Percentiles rank a stretch among this genome's conserved stretches.
Evolutionary conservation across 2,329 filamentous ascomycete genomes (phyloP).

Genomic region (Colletotrichum caudatum): DNA sequence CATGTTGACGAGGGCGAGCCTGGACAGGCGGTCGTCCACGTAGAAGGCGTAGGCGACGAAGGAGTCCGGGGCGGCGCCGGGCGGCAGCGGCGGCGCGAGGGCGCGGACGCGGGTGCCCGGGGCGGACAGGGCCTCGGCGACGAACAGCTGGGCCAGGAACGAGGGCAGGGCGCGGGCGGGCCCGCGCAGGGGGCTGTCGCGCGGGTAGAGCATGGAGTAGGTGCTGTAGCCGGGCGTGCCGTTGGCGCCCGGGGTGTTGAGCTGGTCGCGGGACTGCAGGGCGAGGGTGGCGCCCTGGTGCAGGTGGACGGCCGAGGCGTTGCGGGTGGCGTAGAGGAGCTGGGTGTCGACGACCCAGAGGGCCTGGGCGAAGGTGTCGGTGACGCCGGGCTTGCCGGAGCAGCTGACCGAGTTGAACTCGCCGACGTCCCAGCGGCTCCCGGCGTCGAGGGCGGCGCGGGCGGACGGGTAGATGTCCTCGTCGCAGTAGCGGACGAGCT

Average conservation of each 20-base stretch:
- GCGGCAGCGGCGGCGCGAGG: conserved; percentile 8
- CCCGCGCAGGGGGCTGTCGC: conserved; percentile 37
- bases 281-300: conserved; percentile 46
- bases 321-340: conserved; percentile 53
- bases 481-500: conserved; percentile 38
- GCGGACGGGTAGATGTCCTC: conserved; percentile 35
- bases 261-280: conserved; percentile 39
- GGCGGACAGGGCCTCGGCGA: conserved; percentile 39
- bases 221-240: conserved; percentile 38
- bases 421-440: conserved; percentile 47
- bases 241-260: conserved; percentile 35
- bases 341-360: conserved; percentile 55
- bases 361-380: conserved; percentile 55
- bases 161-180: conserved; percentile 35
- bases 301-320: conserved; percentile 52
- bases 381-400: conserved; percentile 53
- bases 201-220: conserved; percentile 43
- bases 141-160: conserved; percentile 37
- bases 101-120: conserved; percentile 17
- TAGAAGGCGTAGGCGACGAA: conserved; percentile 33
- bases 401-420: conserved; percentile 57
- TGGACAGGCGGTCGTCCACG: not conserved
- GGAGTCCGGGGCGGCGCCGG: not conserved
- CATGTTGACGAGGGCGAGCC: conserved; percentile 29
- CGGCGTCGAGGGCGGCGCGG: conserved; percentile 30